Percentiles rank a stretch among this genome's conserved stretches.
These are phyloP conservation scores for Paecilomyces sp. DNA, from an alignment of 2,329 filamentous ascomycete species.

Conservation along the genomic window DNA sequence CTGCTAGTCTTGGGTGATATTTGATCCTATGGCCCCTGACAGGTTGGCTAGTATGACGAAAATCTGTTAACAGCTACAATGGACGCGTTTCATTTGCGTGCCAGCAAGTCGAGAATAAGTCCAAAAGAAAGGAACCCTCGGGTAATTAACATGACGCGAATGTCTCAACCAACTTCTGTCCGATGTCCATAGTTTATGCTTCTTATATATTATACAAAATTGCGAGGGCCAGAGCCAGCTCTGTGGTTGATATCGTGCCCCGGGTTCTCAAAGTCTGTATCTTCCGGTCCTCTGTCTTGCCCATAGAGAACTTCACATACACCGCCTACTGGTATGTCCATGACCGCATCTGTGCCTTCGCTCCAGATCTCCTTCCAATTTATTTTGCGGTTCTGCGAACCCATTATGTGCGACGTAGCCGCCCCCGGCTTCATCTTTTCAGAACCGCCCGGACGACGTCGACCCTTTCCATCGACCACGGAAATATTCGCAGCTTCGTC, in stretches of 20 bases:
- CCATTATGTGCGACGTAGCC: constrained; percentile 35
- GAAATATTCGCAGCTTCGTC: constrained; percentile 85
- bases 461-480: constrained; percentile 66
- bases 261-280: constrained; percentile 1
- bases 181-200: neutral
- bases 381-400: constrained; percentile 36
- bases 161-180: neutral
- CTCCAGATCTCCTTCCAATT: constrained; percentile 84
- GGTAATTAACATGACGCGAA: too few species aligned
- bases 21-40: too few species aligned
- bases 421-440: constrained; percentile 35
- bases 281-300: constrained; percentile 37
- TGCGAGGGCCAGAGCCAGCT: neutral
- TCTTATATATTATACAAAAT: neutral
- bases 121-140: too few species aligned
- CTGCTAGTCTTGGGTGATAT: neutral
- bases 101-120: too few species aligned
- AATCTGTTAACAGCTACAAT: too few species aligned
- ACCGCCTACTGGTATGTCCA: constrained; percentile 92
- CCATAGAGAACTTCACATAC: constrained; percentile 94
- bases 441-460: constrained; percentile 40
- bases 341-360: constrained; percentile 88
- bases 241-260: neutral
- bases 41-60: too few species aligned
- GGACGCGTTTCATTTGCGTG: too few species aligned